These are phyloP conservation scores for Penicillium maclennaniae DNA, from an alignment of 495 filamentous ascomycete genomes.

Conservation along the genomic window DNA sequence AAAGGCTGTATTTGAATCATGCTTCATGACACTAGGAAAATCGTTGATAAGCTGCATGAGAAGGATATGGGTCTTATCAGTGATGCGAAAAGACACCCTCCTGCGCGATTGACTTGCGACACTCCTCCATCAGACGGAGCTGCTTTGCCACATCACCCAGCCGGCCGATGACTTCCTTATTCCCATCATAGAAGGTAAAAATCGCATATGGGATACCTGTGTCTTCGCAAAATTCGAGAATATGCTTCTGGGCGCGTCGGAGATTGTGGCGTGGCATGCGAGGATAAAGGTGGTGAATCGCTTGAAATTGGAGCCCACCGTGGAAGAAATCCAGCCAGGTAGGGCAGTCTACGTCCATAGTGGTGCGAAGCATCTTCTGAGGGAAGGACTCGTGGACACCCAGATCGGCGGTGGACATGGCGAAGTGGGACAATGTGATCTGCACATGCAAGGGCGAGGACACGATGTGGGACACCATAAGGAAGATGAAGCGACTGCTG, in stretches of 20 bases:
- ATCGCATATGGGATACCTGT: constrained; percentile 91
- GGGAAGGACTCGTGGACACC: constrained; percentile 87
- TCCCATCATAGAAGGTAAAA: constrained; percentile 91
- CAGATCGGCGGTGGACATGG: constrained; percentile 91
- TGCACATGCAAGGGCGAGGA: constrained; percentile 88
- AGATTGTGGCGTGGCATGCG: constrained; percentile 95
- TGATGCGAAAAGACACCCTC: constrained; percentile 38
- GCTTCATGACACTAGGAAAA: background rate
- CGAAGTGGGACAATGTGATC: constrained; percentile 95
- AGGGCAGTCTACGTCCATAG: constrained; percentile 97
- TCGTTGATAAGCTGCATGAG: background rate
- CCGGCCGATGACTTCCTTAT: constrained; percentile 78
- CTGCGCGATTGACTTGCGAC: constrained; percentile 60
- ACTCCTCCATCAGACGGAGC: constrained; percentile 81
- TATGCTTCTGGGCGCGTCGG: constrained; percentile 72
- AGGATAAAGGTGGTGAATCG: constrained; percentile 90
- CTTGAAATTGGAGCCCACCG: constrained; percentile 94
- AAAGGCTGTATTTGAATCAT: background rate
- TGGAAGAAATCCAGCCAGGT: constrained; percentile 96
- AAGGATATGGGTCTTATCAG: background rate
- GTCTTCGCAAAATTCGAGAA: constrained; percentile 85
- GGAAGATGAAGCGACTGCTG: constrained; percentile 65
- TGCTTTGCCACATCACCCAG: constrained; percentile 86
- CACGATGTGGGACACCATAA: constrained; percentile 83
- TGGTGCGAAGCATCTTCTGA: constrained; percentile 94